phyloP scores from a whole-genome alignment of 345 rosid species.

The Gossypium raimondii region DNA sequence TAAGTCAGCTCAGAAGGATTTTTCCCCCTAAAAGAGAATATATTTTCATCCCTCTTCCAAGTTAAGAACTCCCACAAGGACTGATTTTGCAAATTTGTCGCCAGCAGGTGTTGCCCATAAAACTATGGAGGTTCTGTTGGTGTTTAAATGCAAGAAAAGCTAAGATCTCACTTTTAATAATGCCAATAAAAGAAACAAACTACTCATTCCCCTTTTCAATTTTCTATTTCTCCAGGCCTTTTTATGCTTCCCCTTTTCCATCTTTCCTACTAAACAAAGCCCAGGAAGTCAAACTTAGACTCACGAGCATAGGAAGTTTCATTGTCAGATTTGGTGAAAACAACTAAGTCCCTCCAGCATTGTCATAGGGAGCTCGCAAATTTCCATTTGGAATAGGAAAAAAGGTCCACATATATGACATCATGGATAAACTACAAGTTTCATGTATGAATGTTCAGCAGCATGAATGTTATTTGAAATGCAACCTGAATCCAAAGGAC shows the following conservation, averaged over 20 bases:
- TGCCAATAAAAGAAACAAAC: neutral
- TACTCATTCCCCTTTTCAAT: neutral
- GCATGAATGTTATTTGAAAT: neutral
- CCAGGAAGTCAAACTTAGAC: neutral
- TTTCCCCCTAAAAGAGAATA: neutral
- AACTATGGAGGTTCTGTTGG: neutral
- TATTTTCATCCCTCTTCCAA: neutral
- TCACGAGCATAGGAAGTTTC: neutral
- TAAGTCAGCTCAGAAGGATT: neutral
- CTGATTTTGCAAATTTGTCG: neutral
- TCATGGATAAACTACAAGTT: neutral
- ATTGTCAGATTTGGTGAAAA: neutral
- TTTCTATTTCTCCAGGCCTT: neutral
- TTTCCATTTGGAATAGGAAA: no score
- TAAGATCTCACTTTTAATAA: neutral
- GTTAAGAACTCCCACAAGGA: neutral
- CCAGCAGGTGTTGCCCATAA: neutral
- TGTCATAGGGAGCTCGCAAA: neutral
- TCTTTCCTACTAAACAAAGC: neutral
- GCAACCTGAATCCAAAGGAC: neutral
- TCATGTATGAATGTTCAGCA: neutral
- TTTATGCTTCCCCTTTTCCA: neutral
- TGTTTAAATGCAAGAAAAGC: neutral
- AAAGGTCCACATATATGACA: neutral
- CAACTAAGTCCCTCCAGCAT: neutral